Conservation (phyloP, 257 asterid genomes). For the Capsicum rhomboideum region DNA sequence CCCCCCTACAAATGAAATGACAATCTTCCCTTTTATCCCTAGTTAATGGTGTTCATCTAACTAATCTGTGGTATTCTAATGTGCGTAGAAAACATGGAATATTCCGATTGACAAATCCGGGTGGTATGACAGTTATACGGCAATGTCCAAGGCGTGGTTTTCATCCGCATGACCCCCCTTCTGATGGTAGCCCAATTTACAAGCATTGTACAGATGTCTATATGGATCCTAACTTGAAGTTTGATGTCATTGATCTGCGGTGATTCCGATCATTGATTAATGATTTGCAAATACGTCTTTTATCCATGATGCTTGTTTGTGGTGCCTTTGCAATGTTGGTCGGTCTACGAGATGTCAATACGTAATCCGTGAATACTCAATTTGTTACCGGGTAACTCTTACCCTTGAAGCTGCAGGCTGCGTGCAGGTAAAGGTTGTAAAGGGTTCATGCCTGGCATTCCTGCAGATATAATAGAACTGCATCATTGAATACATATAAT, state of each 20-base stretch:
- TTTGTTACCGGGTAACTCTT: not conserved
- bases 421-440: not conserved
- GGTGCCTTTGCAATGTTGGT: not conserved
- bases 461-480: slow-evolving; percentile 4
- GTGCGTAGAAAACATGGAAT: slow-evolving; percentile 74
- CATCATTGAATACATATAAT: not conserved
- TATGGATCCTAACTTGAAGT: slow-evolving; percentile 67
- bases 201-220: slow-evolving; percentile 89
- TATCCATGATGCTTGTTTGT: slow-evolving; percentile 11
- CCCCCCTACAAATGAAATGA: not conserved
- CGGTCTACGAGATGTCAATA: not conserved
- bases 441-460: not conserved
- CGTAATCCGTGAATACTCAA: not conserved
- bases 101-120: slow-evolving; percentile 72
- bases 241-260: slow-evolving; percentile 85
- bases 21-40: not conserved
- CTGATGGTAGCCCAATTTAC: slow-evolving; percentile 88
- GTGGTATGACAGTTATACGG: slow-evolving; percentile 89
- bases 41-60: not conserved
- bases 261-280: slow-evolving; percentile 21
- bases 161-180: slow-evolving; percentile 87
- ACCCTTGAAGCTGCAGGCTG: not conserved
- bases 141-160: slow-evolving; percentile 94
- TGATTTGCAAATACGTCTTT: not conserved
- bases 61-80: slow-evolving; percentile 1